Evolutionary conservation across 208 protist species (phyloP), one percentile per base, ranked within the genome.

Genomic region (Acanthamoeba sp.): DNA sequence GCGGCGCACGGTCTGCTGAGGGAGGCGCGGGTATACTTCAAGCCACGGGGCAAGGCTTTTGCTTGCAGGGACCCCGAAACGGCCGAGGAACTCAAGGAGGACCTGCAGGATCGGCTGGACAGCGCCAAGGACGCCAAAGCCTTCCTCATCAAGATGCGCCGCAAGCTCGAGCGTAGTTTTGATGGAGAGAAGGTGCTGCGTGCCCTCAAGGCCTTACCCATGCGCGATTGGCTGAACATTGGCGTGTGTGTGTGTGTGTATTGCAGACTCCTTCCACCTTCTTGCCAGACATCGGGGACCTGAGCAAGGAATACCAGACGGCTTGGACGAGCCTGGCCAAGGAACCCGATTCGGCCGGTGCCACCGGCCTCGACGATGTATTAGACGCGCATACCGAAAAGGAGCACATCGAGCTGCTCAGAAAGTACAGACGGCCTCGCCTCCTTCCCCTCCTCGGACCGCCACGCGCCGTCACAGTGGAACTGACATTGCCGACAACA

Each of bases 1-100:
- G 45, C 45, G 29, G 78, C 78, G 45, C 78, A 87, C 45, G 4
- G 78, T 12, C 14, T 59, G 78, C 42, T 87, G 45, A 62, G 78
- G 78, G 48, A 59, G 7, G 45, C 78, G 34, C 38, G 78, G 16
- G 45, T 59, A 2, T 87, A 87, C 78, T 87, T 62, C 78, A 87
- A 87, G 48, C 78, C 78, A 24, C 78, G 78, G 6, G 78, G 78
- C 45, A n/a, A 24, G 45, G 45, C 45, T 45, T 87, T 87, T 40
- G 22, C 38, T 10, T 87, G 78, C 16, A n/a, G 78, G 14, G 78
- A 87, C 20, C 78, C 14, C 14, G 78, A 87, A 45, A 59, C 59
- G 29, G 45, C 78, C 1, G 48, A 87, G 42, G 27, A 59, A 5
- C 78, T 87, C 78, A 87, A 59, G 45, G 45, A 87, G 14, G n/a